Evolutionary conservation across 2,329 filamentous ascomycete species (phyloP), one percentile per base, ranked within the genome.

Genomic region (Botrytis cinerea): DNA sequence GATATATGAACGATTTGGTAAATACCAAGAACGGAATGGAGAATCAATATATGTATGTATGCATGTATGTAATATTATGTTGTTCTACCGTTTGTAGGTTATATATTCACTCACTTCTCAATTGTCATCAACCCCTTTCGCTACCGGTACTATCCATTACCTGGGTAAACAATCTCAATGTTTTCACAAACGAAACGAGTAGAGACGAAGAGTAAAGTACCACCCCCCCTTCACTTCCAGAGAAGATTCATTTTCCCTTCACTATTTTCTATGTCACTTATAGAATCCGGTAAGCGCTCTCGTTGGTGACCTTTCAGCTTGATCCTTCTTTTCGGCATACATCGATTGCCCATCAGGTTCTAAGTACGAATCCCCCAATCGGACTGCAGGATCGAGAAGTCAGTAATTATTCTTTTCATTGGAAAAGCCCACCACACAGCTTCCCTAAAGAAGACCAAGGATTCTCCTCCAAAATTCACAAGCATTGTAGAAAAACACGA

Each of bases 251-350:
- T 40, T 12, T 7, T 40, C 32, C n/a, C 14, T 9, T 14, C 25
- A 22, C 16, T 20, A 25, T 25, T 54, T 32, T 35, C 6, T 9
- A 57, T 16, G 8, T 40, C 60, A n/a, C n/a, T 35, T 43, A 40
- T n/a, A 45, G 32, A 73, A 73, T 46, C 71, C 71, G 18, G 40
- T 61, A 14, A 71, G 57, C 38, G 28, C 57, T 61, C 51, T 40
- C 66, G 16, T 69, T 25, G 66, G 66, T 43, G 57, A 16, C 10
- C 48, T 69, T 6, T 57, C 66, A 43, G 10, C 54, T 14, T 57
- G 66, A 57, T 59, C 18, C 18, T 69, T 69, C 51, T 45, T 69
- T 25, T 18, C 43, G 1, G 66, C 48, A 45, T 59, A 43, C 4
- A 69, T 4, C 32, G 66, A 57, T 32, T 69, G 66, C 1, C 66